A percentile compares a stretch with the other conserved stretches of the same genome.
These are phyloP conservation scores for Allomyces arbusculus DNA, from an alignment of 192 early-diverging fungal species.

Conservation along the genomic window DNA sequence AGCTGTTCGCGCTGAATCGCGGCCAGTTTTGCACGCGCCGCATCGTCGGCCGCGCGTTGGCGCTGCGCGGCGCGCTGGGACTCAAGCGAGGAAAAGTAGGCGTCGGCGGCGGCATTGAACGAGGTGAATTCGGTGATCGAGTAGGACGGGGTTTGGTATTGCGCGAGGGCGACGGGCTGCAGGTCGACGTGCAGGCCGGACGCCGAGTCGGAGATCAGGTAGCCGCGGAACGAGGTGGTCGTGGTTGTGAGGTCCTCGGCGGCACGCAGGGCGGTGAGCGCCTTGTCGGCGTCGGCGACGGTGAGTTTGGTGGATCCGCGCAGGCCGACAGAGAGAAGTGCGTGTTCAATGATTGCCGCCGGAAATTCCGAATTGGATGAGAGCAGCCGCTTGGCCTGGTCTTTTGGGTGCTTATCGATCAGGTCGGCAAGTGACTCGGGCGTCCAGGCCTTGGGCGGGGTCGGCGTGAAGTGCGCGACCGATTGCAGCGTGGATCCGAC, in stretches of 20 bases:
- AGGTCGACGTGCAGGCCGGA: neutral
- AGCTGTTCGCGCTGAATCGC: slow-evolving; percentile 56
- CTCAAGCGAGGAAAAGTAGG: slow-evolving; percentile 82
- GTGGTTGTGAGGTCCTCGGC: neutral
- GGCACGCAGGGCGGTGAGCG: neutral
- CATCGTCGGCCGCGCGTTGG: slow-evolving; percentile 45
- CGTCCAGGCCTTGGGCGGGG: neutral
- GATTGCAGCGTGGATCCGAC: neutral
- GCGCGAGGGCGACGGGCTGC: slow-evolving; percentile 12
- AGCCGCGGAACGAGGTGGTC: neutral
- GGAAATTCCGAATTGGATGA: neutral
- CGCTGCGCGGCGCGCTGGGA: slow-evolving; percentile 55
- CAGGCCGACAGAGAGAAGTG: neutral
- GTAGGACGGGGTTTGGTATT: slow-evolving; percentile 26
- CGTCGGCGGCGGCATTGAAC: slow-evolving; percentile 73
- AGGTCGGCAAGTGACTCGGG: neutral
- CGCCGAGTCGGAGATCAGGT: neutral
- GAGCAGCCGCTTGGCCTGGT: neutral
- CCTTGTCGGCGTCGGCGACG: neutral
- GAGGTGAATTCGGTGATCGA: slow-evolving; percentile 38
- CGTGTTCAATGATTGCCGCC: neutral
- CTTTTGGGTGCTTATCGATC: neutral
- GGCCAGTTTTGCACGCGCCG: slow-evolving; percentile 65
- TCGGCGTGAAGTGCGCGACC: neutral
- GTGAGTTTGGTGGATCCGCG: neutral